phyloP scores from a whole-genome alignment of 2,329 filamentous ascomycete species.

The Pseudogymnoascus sp. region DNA sequence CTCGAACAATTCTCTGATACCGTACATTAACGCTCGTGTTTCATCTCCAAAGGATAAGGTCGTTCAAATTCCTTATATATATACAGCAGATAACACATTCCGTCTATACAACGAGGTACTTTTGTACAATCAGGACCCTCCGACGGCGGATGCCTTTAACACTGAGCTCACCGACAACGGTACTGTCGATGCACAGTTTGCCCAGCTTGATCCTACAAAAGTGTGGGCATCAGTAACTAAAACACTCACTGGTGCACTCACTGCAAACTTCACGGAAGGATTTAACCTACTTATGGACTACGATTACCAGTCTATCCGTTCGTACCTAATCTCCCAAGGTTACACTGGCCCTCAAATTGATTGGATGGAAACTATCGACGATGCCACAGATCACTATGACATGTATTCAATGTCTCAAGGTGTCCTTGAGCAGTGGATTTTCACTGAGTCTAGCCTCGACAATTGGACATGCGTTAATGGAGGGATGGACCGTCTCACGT shows the following conservation, averaged over 20 bases:
- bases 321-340: neutral
- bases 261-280: neutral
- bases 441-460: slow-evolving; percentile 18
- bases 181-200: neutral
- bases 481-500: slow-evolving; percentile 25
- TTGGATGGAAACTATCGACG: slow-evolving; percentile 20
- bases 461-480: slow-evolving; percentile 30
- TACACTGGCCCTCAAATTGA: slow-evolving; percentile 11
- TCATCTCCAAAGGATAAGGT: neutral
- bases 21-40: slow-evolving; percentile 10
- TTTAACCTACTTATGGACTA: slow-evolving; percentile 10
- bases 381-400: slow-evolving; percentile 30
- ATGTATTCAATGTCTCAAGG: slow-evolving; percentile 30
- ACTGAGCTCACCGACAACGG: neutral
- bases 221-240: slow-evolving; percentile 10
- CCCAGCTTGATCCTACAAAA: neutral
- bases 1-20: slow-evolving; percentile 10
- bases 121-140: slow-evolving; percentile 22
- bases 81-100: slow-evolving; percentile 11
- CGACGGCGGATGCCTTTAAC: slow-evolving; percentile 12
- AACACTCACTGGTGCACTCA: neutral
- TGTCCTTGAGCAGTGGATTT: slow-evolving; percentile 30
- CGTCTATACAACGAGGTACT: slow-evolving; percentile 14
- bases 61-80: slow-evolving; percentile 9
- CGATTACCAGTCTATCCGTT: slow-evolving; percentile 17